Base-by-base conservation (phyloP, 352 stramenopile species). In the Phytophthora nicotianae region DNA sequence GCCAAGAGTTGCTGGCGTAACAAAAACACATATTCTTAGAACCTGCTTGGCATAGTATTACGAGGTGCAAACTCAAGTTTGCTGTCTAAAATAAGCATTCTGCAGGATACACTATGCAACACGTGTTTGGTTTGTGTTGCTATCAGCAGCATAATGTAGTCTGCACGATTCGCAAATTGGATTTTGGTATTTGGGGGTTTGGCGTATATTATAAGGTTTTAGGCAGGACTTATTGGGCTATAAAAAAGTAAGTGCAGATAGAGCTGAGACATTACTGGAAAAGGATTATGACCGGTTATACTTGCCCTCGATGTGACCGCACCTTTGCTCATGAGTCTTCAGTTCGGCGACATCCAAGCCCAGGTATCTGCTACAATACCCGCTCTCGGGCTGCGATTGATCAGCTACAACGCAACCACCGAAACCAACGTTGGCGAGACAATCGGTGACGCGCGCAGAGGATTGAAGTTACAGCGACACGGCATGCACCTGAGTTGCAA, bases 91-190 rank as follows among this genome's bases (percentile, higher is more conserved):
- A n/a, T n/a, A n/a, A n/a, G n/a, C n/a, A n/a, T n/a, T n/a, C n/a
- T n/a, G n/a, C n/a, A n/a, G n/a, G n/a, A n/a, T n/a, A n/a, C n/a
- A n/a, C n/a, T n/a, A n/a, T n/a, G n/a, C n/a, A n/a, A n/a, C n/a
- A n/a, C n/a, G n/a, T n/a, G n/a, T n/a, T n/a, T n/a, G n/a, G n/a
- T n/a, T n/a, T n/a, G n/a, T n/a, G n/a, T n/a, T n/a, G n/a, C n/a
- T n/a, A n/a, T n/a, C n/a, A n/a, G n/a, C n/a, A n/a, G n/a, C n/a
- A n/a, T n/a, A n/a, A n/a, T n/a, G n/a, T n/a, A n/a, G n/a, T n/a
- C n/a, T n/a, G n/a, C n/a, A n/a, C n/a, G n/a, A n/a, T 43, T 43
- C 37, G 14, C n/a, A 43, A 43, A 43, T 11, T 21, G n/a, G 37
- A 11, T 43, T 43, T 43, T 43, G n/a, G 37, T 11, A 21, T 23